Conservation (phyloP, 1,284 basidiomycete species). For the Vanrija pseudolonga region DNA sequence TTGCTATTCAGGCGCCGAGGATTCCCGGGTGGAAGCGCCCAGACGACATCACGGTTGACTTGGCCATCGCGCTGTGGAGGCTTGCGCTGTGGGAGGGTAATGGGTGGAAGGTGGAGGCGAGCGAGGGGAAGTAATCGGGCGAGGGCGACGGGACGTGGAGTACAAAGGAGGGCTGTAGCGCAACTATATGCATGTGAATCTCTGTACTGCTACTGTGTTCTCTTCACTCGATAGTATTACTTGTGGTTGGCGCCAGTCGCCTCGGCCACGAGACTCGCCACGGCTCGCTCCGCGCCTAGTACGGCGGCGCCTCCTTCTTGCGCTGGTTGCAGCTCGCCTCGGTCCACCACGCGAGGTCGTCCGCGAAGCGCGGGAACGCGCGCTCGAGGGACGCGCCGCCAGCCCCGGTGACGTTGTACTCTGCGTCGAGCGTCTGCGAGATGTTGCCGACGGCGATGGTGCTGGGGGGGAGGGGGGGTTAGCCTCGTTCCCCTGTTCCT, state of each 20-base stretch:
- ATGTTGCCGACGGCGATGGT: background rate
- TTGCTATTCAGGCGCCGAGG: background rate
- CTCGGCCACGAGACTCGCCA: too few relatives aligned
- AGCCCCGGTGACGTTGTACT: background rate
- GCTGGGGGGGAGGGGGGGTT: too few relatives aligned
- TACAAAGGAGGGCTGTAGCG: too few relatives aligned
- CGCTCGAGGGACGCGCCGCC: background rate
- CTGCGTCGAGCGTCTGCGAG: background rate
- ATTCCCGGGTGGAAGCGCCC: background rate
- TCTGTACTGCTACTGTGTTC: too few relatives aligned
- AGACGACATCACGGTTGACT: constrained; percentile 3
- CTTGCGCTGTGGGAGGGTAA: constrained; percentile 14
- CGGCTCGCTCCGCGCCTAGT: background rate
- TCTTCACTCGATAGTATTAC: too few relatives aligned
- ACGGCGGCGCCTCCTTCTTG: background rate
- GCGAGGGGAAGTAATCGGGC: background rate
- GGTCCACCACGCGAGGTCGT: constrained; percentile 7
- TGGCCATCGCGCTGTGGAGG: constrained; percentile 17
- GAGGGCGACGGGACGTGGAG: too few relatives aligned
- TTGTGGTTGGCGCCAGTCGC: too few relatives aligned
- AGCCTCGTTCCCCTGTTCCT: too few relatives aligned
- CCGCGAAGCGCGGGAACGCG: background rate
- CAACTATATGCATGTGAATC: too few relatives aligned
- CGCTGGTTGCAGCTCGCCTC: background rate
- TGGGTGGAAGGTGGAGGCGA: constrained; percentile 16